phyloP scores from a whole-genome alignment of 176 grass and related monocot species.

The Eragrostis curvula region DNA sequence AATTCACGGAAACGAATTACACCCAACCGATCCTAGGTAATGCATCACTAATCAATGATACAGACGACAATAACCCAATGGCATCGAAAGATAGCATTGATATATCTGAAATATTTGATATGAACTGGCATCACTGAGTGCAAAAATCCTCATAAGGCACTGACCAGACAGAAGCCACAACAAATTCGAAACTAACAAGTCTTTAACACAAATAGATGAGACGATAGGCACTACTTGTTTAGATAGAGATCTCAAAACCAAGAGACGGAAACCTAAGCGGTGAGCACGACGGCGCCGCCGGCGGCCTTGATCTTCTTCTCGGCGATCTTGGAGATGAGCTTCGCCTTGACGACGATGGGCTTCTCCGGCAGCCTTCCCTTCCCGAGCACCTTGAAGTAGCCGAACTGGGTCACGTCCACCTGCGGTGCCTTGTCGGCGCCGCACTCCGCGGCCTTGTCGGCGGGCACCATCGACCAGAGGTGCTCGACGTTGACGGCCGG shows the following conservation, averaged over 20 bases:
- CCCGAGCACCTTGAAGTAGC: constrained; percentile 94
- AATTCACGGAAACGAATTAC: background rate
- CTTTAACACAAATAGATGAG: constrained; percentile 34
- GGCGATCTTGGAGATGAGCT: constrained; percentile 90
- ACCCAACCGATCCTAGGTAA: background rate
- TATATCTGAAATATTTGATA: constrained; percentile 31
- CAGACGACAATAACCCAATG: background rate
- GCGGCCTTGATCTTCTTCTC: constrained; percentile 99
- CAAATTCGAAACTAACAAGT: constrained; percentile 37
- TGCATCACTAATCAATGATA: background rate
- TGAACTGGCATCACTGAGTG: constrained; percentile 23
- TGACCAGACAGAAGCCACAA: constrained; percentile 17
- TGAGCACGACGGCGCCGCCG: constrained; percentile 81
- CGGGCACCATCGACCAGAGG: constrained; percentile 83
- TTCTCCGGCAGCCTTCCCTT: constrained; percentile 68
- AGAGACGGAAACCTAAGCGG: constrained; percentile 58
- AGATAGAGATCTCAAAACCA: constrained; percentile 47
- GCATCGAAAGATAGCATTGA: background rate
- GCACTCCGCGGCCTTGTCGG: constrained; percentile 58
- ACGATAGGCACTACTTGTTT: constrained; percentile 38
- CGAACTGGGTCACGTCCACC: constrained; percentile 81
- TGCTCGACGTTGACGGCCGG: constrained; percentile 73
- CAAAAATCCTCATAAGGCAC: constrained; percentile 30
- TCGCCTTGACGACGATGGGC: constrained; percentile 90
- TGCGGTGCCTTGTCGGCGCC: constrained; percentile 60